These are phyloP conservation scores for Liquidambar formosana DNA, from an alignment of 164 flowering plant species.

Conservation along the genomic window DNA sequence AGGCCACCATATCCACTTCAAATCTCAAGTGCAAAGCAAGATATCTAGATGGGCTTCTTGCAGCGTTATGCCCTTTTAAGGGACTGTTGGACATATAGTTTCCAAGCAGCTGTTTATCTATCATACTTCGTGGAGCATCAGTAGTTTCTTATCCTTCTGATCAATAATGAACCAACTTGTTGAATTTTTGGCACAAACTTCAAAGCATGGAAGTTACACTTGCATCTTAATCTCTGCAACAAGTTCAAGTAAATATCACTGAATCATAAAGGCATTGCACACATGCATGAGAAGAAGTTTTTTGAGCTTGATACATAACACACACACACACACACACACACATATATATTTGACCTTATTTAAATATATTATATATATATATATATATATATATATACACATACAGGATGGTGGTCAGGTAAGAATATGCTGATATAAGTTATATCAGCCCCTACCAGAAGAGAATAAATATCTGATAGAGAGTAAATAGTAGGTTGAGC, in stretches of 20 bases:
- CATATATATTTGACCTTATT: too few relatives aligned
- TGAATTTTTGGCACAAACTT: constrained; percentile 90
- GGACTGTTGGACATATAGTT: constrained; percentile 44
- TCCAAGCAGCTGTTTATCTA: constrained; percentile 78
- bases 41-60: constrained; percentile 48
- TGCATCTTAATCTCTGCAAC: constrained; percentile 84
- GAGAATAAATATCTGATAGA: too few relatives aligned
- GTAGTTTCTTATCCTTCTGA: constrained; percentile 67
- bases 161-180: constrained; percentile 60
- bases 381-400: too few relatives aligned
- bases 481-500: not conserved
- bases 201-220: constrained; percentile 94
- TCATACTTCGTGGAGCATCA: constrained; percentile 32
- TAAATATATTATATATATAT: too few relatives aligned
- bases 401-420: too few relatives aligned
- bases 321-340: too few relatives aligned
- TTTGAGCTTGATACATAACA: too few relatives aligned
- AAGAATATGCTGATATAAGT: too few relatives aligned
- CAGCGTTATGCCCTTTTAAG: constrained; percentile 20
- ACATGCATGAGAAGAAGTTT: not conserved
- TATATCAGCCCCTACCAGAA: too few relatives aligned
- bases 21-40: constrained; percentile 94
- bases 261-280: not conserved
- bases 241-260: constrained; percentile 5
- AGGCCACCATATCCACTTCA: constrained; percentile 97